phyloP scores from a whole-genome alignment of 768 basidiomycete genomes.

The Dioszegia aurantiaca region DNA sequence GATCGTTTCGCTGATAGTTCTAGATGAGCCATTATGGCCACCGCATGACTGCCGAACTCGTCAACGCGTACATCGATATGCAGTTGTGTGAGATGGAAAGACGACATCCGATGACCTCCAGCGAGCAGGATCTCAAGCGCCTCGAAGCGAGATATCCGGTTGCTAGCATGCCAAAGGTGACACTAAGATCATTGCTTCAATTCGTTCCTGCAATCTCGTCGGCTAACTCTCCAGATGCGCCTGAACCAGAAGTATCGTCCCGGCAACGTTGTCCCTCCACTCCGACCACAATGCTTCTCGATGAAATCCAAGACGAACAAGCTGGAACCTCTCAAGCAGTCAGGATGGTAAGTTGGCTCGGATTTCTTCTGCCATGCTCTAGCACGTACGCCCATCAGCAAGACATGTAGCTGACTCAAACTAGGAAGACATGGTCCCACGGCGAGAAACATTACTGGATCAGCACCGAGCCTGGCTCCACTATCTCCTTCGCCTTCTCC shows the following conservation, averaged over 20 bases:
- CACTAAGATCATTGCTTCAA: background rate
- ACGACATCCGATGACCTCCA: background rate
- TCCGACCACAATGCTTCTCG: slow-evolving; percentile 36
- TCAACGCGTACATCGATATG: slow-evolving; percentile 32
- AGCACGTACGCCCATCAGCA: background rate
- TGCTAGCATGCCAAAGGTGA: slow-evolving; percentile 30
- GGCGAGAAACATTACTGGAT: slow-evolving; percentile 38
- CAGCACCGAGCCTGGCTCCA: slow-evolving; percentile 38
- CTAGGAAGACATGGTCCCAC: slow-evolving; percentile 42
- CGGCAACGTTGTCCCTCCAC: slow-evolving; percentile 14
- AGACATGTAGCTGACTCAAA: background rate
- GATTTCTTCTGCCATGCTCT: background rate
- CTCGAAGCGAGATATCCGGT: slow-evolving; percentile 21
- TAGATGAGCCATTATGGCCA: slow-evolving; percentile 31
- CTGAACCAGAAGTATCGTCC: slow-evolving; percentile 29
- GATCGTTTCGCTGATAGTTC: no score
- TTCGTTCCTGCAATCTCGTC: background rate
- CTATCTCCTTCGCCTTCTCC: slow-evolving; percentile 36
- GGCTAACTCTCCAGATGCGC: slow-evolving; percentile 19
- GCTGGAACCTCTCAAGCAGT: slow-evolving; percentile 22
- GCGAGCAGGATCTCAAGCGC: background rate
- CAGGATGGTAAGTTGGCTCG: slow-evolving; percentile 33
- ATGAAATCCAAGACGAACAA: slow-evolving; percentile 28
- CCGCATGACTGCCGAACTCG: slow-evolving; percentile 27
- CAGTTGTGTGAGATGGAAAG: slow-evolving; percentile 38